Evolutionary conservation across 78 protist genomes (phyloP), one percentile per base, ranked within the genome.

Genomic region (Dictyostelium capitatum): DNA sequence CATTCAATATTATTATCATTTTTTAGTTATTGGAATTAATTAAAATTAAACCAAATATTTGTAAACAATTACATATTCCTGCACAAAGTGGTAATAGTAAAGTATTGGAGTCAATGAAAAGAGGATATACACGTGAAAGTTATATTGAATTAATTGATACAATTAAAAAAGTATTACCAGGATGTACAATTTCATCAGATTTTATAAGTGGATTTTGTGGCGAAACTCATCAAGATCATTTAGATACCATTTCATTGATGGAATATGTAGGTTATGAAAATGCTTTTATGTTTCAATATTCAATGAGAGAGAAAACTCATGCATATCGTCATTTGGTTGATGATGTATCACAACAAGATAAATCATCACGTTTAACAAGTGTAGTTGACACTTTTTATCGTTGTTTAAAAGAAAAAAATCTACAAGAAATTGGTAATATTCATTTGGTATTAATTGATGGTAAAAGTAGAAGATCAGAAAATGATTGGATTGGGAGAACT

Each of bases 131-230:
- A 3, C 80, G 98, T 53, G 98, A 96, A 48, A 79, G 96, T n/a
- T 97, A 97, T 67, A 64, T 95, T n/a, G 92, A 79, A 51, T 72
- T 97, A 37, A 82, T 96, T 17, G 89, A 46, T 19, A 19, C 57
- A 15, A 82, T 96, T 4, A 30, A 59, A n/a, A 25, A 25, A 15
- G 67, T 57, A 46, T 30, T 94, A 57, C 96, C 96, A 80, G 94
- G 70, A 9, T 15, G 48, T 20, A 23, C 95, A 2, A 59, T 72
- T 14, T 79, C 80, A 6, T 80, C 97, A 25, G 99, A 98, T 72
- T 79, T 98, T 25, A 98, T 98, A 41, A 43, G 89, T 43, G 99
- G 99, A 47, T 98, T 98, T 74, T 98, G 99, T 73, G 98, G 98
- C 6, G 99, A 98, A 89, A 97, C 98, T 3, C 98, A 98, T 19